Percentiles rank a stretch among this genome's conserved stretches.
Conservation (phyloP, 768 basidiomycete genomes). For the Asterophora lycoperdoides region DNA sequence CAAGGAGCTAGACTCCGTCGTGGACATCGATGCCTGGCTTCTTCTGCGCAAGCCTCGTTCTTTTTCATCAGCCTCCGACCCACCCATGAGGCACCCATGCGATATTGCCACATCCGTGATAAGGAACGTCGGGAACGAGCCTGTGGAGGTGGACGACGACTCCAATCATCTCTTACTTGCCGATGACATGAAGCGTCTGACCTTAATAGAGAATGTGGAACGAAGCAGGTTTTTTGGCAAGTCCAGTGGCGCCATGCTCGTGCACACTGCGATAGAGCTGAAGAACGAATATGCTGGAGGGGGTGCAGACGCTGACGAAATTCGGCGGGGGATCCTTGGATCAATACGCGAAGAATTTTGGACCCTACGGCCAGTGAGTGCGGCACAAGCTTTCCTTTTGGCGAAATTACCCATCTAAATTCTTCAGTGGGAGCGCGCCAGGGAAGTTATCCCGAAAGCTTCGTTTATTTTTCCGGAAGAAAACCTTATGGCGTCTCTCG, state of each 20-base stretch:
- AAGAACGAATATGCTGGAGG: constrained; percentile 53
- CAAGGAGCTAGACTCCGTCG: constrained; percentile 44
- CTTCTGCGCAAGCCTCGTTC: neutral
- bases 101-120: constrained; percentile 33
- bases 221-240: constrained; percentile 51
- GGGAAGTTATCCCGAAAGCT: constrained; percentile 13
- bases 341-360: constrained; percentile 35
- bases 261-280: constrained; percentile 52
- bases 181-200: neutral
- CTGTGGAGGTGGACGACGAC: constrained; percentile 32
- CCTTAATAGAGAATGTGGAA: constrained; percentile 28
- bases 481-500: constrained; percentile 46
- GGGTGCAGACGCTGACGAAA: constrained; percentile 22
- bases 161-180: constrained; percentile 21
- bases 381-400: too few relatives aligned
- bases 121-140: constrained; percentile 22
- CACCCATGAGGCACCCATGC: constrained; percentile 3
- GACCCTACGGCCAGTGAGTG: constrained; percentile 32
- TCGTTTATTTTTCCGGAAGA: constrained; percentile 44
- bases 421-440: constrained; percentile 34
- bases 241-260: constrained; percentile 50
- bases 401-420: neutral
- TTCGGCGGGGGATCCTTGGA: constrained; percentile 11
- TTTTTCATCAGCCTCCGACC: neutral
- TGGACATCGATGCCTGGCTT: constrained; percentile 15